Base-by-base conservation (phyloP, 2,329 filamentous ascomycete genomes). In the Dryadomyces quercus-mongolicae region DNA sequence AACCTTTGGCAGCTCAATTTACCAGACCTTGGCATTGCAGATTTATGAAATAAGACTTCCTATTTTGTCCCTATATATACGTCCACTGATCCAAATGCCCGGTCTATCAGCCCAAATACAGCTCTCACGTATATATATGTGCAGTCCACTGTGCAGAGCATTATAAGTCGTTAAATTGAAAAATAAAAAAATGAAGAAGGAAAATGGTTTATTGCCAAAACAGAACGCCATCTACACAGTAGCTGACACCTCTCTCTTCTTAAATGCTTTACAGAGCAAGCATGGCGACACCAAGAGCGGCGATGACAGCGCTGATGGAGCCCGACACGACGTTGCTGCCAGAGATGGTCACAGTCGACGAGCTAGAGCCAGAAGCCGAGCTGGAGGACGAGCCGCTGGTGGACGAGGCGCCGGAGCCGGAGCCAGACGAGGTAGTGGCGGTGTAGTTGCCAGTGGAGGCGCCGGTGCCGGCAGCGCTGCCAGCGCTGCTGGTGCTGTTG, bases 301-400 rank as follows among this genome's bases (percentile, higher is more conserved):
- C 60, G 50, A 68, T 60, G 34, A 62, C 63, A 22, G 62, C 67
- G 4, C 59, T 62, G 25, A 67, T 54, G n/a, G 64, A 66, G 53
- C 62, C 56, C 21, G 60, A 56, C 45, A 62, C 52, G 2, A 45
- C 42, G 44, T 58, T 61, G 34, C 51, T 59, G 57, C 59, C 64
- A 50, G 60, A 54, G 43, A 61, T 58, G 53, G 62, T 53, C 2
- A 64, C 61, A n/a, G 63, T 52, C 38, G 63, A 61, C 22, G 62
- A 60, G n/a, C 66, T 61, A 56, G 62, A 55, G 40, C 54, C 12
- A 38, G 64, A 59, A 49, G 55, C 62, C 51, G 59, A 53, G 40
- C 58, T 57, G 53, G 61, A 51, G 16, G 64, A 60, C 16, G 22
- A 64, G 43, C 62, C 61, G 21, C 66, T 62, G 56, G 60, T 54